These are phyloP conservation scores for Myriosclerotinia duriaeana DNA, from an alignment of 2,329 filamentous ascomycete genomes.

Conservation along the genomic window DNA sequence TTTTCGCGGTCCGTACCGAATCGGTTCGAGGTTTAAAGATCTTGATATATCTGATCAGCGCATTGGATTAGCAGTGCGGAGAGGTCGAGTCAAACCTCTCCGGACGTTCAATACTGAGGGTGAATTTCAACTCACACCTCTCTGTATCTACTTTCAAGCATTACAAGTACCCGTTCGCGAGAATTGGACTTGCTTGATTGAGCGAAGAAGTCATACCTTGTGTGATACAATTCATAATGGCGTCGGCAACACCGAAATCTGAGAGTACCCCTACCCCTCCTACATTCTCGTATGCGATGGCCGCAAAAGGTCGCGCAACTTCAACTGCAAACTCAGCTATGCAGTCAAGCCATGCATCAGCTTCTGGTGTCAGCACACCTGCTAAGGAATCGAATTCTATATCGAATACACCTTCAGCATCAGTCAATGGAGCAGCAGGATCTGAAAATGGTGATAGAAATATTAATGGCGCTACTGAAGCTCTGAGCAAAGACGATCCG, in stretches of 20 bases:
- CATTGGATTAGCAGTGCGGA: slow-evolving; percentile 38
- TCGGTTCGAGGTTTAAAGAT: slow-evolving; percentile 7
- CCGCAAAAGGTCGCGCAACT: slow-evolving; percentile 71
- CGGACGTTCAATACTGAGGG: slow-evolving; percentile 41
- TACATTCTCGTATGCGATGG: slow-evolving; percentile 91
- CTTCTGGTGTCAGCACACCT: slow-evolving; percentile 39
- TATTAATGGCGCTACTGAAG: slow-evolving; percentile 34
- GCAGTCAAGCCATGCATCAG: slow-evolving; percentile 36
- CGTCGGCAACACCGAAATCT: slow-evolving; percentile 42
- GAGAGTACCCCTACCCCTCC: slow-evolving; percentile 45
- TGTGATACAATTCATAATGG: slow-evolving; percentile 43
- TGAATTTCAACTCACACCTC: slow-evolving; percentile 32
- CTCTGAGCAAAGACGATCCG: slow-evolving; percentile 29
- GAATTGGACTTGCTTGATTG: slow-evolving; percentile 18
- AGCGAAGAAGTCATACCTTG: slow-evolving; percentile 12
- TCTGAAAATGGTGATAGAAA: slow-evolving; percentile 36
- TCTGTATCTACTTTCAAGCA: slow-evolving; percentile 25
- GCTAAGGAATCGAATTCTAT: slow-evolving; percentile 37
- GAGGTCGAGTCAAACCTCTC: slow-evolving; percentile 43
- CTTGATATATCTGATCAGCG: slow-evolving; percentile 29
- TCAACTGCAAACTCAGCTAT: slow-evolving; percentile 33
- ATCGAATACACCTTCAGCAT: slow-evolving; percentile 34
- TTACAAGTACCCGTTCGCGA: slow-evolving; percentile 5
- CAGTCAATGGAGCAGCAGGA: slow-evolving; percentile 29
- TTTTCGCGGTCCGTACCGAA: slow-evolving; percentile 2